phyloP scores from a whole-genome alignment of 1,139 yeast species.

The Lodderomyces oxycetoniae region DNA sequence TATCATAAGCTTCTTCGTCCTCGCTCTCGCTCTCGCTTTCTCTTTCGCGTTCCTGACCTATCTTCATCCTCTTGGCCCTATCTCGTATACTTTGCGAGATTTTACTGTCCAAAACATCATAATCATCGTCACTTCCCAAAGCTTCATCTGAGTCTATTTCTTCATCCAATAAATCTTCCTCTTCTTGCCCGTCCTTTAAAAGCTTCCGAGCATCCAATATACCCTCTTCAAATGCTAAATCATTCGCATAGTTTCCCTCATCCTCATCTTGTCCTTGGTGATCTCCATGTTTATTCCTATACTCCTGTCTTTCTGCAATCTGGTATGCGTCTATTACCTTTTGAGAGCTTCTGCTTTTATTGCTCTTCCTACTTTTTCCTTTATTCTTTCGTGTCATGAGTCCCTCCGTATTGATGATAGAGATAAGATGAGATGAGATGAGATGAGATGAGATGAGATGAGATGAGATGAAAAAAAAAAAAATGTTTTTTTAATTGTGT shows the following conservation, averaged over 20 bases:
- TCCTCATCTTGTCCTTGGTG: conserved; percentile 19
- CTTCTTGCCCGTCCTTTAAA: conserved; percentile 25
- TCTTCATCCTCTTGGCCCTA: conserved; percentile 35
- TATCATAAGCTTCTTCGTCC: conserved; percentile 34
- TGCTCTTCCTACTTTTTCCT: conserved; percentile 4
- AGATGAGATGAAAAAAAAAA: too few species aligned
- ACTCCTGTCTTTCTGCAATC: conserved; percentile 41
- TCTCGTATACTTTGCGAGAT: conserved; percentile 68
- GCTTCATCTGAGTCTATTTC: conserved; percentile 77
- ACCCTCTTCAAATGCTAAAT: conserved; percentile 32
- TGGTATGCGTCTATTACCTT: conserved; percentile 45
- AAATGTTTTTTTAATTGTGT: too few species aligned
- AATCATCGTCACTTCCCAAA: conserved; percentile 70
- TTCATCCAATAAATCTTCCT: conserved; percentile 50
- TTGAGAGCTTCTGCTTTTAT: conserved; percentile 25
- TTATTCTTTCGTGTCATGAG: conserved; percentile 7
- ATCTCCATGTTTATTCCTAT: conserved; percentile 17
- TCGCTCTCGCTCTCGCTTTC: conserved; percentile 9
- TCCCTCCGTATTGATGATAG: neutral
- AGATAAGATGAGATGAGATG: neutral
- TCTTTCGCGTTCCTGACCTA: conserved; percentile 16
- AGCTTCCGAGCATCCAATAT: conserved; percentile 42
- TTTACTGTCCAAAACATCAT: conserved; percentile 60
- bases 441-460: neutral
- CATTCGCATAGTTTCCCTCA: conserved; percentile 14